These are phyloP conservation scores for Trichoderma simmonsii DNA, from an alignment of 2,329 filamentous ascomycete genomes.

Conservation along the genomic window DNA sequence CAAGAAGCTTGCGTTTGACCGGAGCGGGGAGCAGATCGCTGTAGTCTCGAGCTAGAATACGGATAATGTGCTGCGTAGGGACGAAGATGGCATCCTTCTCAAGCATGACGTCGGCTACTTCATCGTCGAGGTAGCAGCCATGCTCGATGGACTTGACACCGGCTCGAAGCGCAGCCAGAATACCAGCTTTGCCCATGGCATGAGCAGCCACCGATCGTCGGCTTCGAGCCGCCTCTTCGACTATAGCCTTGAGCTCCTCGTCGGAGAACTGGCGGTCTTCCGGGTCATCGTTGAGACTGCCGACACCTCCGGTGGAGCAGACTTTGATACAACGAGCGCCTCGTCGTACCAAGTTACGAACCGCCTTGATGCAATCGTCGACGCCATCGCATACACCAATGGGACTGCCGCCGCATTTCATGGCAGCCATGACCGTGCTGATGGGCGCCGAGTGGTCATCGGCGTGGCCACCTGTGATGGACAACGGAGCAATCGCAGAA, in stretches of 20 bases:
- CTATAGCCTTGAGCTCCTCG: conserved; percentile 38
- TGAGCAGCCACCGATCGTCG: conserved; percentile 39
- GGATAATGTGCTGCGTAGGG: conserved; percentile 38
- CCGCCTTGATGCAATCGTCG: conserved; percentile 40
- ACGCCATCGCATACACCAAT: conserved; percentile 37
- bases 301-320: conserved; percentile 39
- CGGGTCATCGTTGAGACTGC: conserved; percentile 39
- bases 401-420: conserved; percentile 34
- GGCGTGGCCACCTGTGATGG: conserved; percentile 48
- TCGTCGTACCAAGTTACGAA: conserved; percentile 39
- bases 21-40: conserved; percentile 34
- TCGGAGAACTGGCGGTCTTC: conserved; percentile 38
- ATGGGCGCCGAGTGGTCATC: conserved; percentile 37
- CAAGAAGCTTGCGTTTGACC: conserved; percentile 17
- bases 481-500: conserved; percentile 41
- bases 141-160: conserved; percentile 41
- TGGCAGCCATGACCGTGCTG: conserved; percentile 30
- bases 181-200: conserved; percentile 41
- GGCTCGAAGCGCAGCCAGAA: conserved; percentile 36
- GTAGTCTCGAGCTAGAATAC: conserved; percentile 29
- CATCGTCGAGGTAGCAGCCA: conserved; percentile 40
- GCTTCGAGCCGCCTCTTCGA: conserved; percentile 37
- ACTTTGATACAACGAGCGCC: conserved; percentile 42
- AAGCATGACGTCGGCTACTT: conserved; percentile 40
- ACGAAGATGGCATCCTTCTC: conserved; percentile 37